Base-by-base conservation (phyloP, 345 rosid species). In the Rhizophora apiculata region DNA sequence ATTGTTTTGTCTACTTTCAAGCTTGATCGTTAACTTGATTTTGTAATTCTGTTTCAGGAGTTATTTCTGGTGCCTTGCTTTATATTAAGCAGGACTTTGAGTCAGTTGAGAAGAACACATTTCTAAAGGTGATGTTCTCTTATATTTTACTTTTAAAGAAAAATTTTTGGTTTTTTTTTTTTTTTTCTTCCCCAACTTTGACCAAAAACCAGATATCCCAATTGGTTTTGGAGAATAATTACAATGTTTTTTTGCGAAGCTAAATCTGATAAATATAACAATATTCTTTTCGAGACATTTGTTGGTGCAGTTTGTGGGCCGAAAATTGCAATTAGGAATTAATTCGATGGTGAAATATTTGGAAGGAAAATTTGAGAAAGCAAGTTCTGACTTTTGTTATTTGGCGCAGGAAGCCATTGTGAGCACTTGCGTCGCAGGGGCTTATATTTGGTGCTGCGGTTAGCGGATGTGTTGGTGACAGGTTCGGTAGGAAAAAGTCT, bases 401-500 rank as follows among this genome's bases (percentile, higher is more conserved):
- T 43, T 39, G 6, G 31, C 57, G 36, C 72, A 77, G 88, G 92
- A 89, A 59, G 77, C 82, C 13, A 88, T 95, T 9, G 98, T 95
- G 69, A 95, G 99, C 70, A 88, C 86, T 88, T 88, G 89, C 0
- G 94, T 95, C n/a, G 92, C 86, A 0, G 97, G 97, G 5, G 99
- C 98, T n/a, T 2, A 95, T 95, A 9, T 2, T 95, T 32, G 98
- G 99, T 0, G 98, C 98, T 5, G 99, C 87, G 0, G 0, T 84
- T 0, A 97, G 99, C 0, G 97, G 99, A 39, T 88, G 86, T 86
- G 55, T 82, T 6, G 90, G 84, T 49, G 98, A 95, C 57, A 85
- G 82, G 31, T 87, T 81, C 6, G 97, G 98, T 6, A 72, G 99
- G 70, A 95, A 74, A 68, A 75, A 53, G 21, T 76, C 99, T 0